Evolutionary conservation across 2,329 filamentous ascomycete species (phyloP), one percentile per base, ranked within the genome.

Genomic region (Colletotrichum shisoi): DNA sequence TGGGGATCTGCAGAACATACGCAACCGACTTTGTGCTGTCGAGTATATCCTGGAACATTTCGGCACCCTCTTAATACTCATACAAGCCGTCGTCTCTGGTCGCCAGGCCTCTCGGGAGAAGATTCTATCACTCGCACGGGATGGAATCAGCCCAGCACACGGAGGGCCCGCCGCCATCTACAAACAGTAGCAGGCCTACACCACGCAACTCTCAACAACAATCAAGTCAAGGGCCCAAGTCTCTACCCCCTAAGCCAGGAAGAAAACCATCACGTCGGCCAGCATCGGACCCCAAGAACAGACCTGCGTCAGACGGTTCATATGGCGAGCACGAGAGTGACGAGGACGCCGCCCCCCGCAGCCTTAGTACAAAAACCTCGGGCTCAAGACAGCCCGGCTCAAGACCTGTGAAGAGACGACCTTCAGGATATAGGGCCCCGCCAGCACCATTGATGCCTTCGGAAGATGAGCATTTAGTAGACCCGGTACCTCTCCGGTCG

Each of bases 101-200:
- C 3, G 19, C 6, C 6, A 19, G 27, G 21, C 19, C n/a, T 31
- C 27, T 31, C 48, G 19, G 27, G 19, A 15, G 12, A 42, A 65
- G 9, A 42, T 40, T 21, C 37, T 42, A 59, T 49, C 21, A 37
- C 42, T 42, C 21, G 34, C 31, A 60, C 65, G 54, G 54, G 54
- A 67, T 67, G 65, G 65, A 64, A 56, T 56, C 65, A 40, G 65
- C 65, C 65, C 65, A 64, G 54, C 24, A 67, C 34, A 67, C 54
- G 54, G 61, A 64, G 65, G 65, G 61, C 49, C 40, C 37, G 17
- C 40, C 48, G 54, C 64, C 61, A 64, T 56, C 49, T n/a, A 40
- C 9, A 31, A 44, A 51, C n/a, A 51, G 31, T 21, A 60, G 12
- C 21, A 31, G 19, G 13, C 44, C 8, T 39, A 21, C 48, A 39